A percentile compares a stretch with the other conserved stretches of the same genome.
Conservation (phyloP, 805 yeast genomes). For the Candida ipomoeae region DNA sequence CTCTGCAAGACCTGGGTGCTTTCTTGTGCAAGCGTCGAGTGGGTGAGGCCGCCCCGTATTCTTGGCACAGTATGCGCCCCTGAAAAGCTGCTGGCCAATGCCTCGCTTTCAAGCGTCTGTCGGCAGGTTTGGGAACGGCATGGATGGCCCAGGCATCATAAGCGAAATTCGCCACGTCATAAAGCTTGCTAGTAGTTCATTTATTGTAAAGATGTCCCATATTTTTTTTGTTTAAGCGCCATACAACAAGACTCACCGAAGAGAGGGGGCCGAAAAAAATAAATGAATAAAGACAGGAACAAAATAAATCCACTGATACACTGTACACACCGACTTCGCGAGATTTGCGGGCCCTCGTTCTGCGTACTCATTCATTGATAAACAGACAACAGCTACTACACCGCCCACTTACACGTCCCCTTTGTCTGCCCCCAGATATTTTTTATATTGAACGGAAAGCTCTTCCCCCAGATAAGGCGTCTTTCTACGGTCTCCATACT, state of each 20-base stretch:
- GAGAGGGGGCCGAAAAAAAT: neutral
- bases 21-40: neutral
- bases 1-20: neutral
- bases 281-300: neutral
- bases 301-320: neutral
- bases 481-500: neutral
- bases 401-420: neutral
- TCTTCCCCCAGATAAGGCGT: neutral
- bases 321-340: conserved; percentile 5
- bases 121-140: neutral
- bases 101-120: neutral
- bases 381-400: neutral
- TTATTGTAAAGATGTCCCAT: neutral
- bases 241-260: neutral
- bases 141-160: neutral
- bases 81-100: neutral
- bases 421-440: neutral
- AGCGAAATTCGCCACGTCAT: neutral
- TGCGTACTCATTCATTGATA: neutral
- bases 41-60: neutral
- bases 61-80: neutral
- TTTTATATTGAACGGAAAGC: too few species aligned
- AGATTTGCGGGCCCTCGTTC: neutral
- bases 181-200: neutral
- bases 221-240: neutral